Percentiles rank a stretch among this genome's conserved stretches.
phyloP scores from a whole-genome alignment of 2,329 filamentous ascomycete genomes.

The Chrysosporium keratinophilum region DNA sequence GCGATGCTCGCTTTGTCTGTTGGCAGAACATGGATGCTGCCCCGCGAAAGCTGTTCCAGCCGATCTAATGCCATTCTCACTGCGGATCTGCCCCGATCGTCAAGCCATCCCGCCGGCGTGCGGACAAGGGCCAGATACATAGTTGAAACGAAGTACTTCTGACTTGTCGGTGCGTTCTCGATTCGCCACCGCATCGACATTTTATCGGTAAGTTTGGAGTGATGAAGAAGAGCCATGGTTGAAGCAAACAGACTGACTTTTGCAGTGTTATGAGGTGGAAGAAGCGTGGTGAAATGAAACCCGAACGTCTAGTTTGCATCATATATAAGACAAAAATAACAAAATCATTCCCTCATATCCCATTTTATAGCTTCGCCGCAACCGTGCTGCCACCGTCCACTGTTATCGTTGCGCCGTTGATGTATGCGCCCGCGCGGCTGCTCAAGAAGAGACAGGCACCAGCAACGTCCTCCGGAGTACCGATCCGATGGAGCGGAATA shows the following conservation, averaged over 20 bases:
- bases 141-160: no score
- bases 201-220: no score
- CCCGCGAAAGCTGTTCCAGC: neutral
- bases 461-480: slow-evolving; percentile 57
- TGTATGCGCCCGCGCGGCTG: slow-evolving; percentile 55
- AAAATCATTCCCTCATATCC: neutral
- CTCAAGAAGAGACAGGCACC: slow-evolving; percentile 61
- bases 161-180: no score
- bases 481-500: slow-evolving; percentile 58
- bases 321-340: neutral
- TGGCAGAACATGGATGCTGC: neutral
- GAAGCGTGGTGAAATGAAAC: no score
- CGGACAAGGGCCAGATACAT: neutral
- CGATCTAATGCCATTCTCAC: neutral
- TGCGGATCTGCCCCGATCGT: neutral
- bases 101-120: neutral
- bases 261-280: no score
- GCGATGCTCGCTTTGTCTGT: neutral
- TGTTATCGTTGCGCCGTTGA: slow-evolving; percentile 55
- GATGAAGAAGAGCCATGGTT: no score
- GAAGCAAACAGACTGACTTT: no score
- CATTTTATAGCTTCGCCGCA: slow-evolving; percentile 31
- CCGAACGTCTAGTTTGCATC: no score
- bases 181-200: no score
- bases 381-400: slow-evolving; percentile 48